A percentile compares a stretch with the other conserved stretches of the same genome.
Conservation (phyloP, 1,284 basidiomycete species). For the Papiliotrema terrestris region DNA sequence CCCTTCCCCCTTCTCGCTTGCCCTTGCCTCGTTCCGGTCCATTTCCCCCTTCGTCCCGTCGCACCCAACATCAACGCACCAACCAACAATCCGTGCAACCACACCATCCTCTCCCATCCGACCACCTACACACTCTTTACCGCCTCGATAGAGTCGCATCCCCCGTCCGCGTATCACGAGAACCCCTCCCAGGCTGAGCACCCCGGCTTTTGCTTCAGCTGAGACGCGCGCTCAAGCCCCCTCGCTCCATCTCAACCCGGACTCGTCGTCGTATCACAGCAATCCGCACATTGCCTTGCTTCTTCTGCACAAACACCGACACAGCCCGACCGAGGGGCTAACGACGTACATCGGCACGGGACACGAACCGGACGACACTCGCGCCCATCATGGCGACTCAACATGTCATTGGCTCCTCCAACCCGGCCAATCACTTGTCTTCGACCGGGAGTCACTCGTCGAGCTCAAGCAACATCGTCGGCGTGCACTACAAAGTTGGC, state of each 20-base stretch:
- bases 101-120: not conserved
- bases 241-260: not conserved
- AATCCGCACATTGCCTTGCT: too few species aligned
- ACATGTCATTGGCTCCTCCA: constrained; percentile 48
- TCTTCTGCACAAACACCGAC: too few species aligned
- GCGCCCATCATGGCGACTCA: constrained; percentile 43
- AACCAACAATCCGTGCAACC: not conserved
- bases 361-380: not conserved
- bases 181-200: not conserved
- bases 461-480: constrained; percentile 51
- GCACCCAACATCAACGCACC: not conserved
- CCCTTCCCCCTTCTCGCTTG: not conserved
- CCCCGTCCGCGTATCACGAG: not conserved
- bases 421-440: constrained; percentile 41
- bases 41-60: not conserved
- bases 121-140: not conserved
- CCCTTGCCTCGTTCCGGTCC: constrained; percentile 1
- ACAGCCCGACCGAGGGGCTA: not conserved
- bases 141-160: not conserved
- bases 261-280: too few species aligned
- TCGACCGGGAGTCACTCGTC: constrained; percentile 39
- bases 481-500: constrained; percentile 60
- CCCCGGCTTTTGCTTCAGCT: too few species aligned
- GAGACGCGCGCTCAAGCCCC: constrained; percentile 2
- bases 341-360: not conserved